Percentiles rank a stretch among this genome's conserved stretches.
phyloP scores from a whole-genome alignment of 2,329 filamentous ascomycete species.

The Gremmenia infestans region DNA sequence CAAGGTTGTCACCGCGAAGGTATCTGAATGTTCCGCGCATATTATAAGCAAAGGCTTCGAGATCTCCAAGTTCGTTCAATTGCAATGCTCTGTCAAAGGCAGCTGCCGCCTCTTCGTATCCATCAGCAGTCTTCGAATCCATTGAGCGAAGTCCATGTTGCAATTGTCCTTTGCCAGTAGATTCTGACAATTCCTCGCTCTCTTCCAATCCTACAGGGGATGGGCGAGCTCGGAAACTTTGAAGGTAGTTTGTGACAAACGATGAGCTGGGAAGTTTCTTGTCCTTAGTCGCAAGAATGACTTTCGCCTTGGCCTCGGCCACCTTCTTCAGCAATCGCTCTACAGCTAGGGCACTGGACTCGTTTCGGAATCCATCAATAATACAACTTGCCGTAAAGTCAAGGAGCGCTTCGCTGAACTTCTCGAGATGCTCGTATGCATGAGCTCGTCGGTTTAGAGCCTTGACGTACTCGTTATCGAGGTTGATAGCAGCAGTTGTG shows the following conservation, averaged over 20 bases:
- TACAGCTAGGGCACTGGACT: constrained; percentile 80
- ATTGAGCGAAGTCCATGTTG: constrained; percentile 78
- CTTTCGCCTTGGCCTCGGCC: constrained; percentile 88
- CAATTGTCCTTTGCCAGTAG: constrained; percentile 78
- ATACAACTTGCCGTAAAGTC: constrained; percentile 99
- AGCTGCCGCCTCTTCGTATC: constrained; percentile 81
- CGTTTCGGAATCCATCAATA: constrained; percentile 94
- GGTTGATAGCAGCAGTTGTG: constrained; percentile 86
- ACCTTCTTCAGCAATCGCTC: constrained; percentile 95
- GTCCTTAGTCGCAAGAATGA: constrained; percentile 72
- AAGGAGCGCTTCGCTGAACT: constrained; percentile 88
- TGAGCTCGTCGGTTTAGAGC: constrained; percentile 94
- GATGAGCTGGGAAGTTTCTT: constrained; percentile 91
- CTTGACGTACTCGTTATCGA: constrained; percentile 96
- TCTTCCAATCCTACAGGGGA: constrained; percentile 80
- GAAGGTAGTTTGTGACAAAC: constrained; percentile 97
- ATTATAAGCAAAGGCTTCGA: constrained; percentile 91
- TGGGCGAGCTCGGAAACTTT: constrained; percentile 86
- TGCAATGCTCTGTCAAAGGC: constrained; percentile 88
- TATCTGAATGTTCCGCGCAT: constrained; percentile 95
- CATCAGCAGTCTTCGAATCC: constrained; percentile 80
- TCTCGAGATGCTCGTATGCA: constrained; percentile 88
- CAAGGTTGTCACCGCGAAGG: constrained; percentile 79
- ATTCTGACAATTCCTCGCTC: constrained; percentile 68
- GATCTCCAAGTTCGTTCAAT: constrained; percentile 70